These are phyloP conservation scores for Aspergillus mulundensis DNA, from an alignment of 495 filamentous ascomycete genomes.

Conservation along the genomic window DNA sequence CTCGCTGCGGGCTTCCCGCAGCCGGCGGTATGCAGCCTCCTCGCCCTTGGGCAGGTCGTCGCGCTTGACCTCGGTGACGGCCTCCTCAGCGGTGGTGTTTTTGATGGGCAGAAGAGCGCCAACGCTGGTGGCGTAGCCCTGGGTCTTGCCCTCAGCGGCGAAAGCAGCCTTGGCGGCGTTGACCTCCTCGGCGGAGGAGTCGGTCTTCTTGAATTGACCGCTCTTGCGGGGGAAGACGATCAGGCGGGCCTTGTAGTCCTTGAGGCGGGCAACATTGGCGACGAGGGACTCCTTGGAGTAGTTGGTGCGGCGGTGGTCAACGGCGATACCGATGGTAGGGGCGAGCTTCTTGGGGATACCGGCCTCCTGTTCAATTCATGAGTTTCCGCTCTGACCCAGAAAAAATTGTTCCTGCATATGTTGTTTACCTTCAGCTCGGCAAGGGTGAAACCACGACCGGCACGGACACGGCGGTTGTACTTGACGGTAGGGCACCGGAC, in stretches of 20 bases:
- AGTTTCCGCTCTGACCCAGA: background rate
- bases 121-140: slow-evolving; percentile 52
- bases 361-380: slow-evolving; percentile 62
- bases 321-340: slow-evolving; percentile 90
- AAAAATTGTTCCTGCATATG: background rate
- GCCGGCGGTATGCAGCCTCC: slow-evolving; percentile 78
- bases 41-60: slow-evolving; percentile 69
- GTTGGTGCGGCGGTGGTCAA: slow-evolving; percentile 95
- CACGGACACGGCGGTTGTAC: slow-evolving; percentile 97
- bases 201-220: slow-evolving; percentile 85
- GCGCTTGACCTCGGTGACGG: slow-evolving; percentile 75
- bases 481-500: slow-evolving; percentile 93
- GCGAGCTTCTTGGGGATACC: slow-evolving; percentile 93
- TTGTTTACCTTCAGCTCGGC: slow-evolving; percentile 90
- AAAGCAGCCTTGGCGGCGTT: slow-evolving; percentile 60
- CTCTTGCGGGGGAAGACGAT: slow-evolving; percentile 96
- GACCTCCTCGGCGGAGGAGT: slow-evolving; percentile 83
- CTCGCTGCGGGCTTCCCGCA: slow-evolving; percentile 83
- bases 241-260: slow-evolving; percentile 89
- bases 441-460: slow-evolving; percentile 94
- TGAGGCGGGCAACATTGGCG: slow-evolving; percentile 91
- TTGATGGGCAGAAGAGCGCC: slow-evolving; percentile 63
- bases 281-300: slow-evolving; percentile 89
- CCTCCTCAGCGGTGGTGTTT: slow-evolving; percentile 53
- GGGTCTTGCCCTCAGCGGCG: slow-evolving; percentile 47